A percentile compares a stretch with the other conserved stretches of the same genome.
Conservation (phyloP, 768 basidiomycete species). For the Lepiota venenata region DNA sequence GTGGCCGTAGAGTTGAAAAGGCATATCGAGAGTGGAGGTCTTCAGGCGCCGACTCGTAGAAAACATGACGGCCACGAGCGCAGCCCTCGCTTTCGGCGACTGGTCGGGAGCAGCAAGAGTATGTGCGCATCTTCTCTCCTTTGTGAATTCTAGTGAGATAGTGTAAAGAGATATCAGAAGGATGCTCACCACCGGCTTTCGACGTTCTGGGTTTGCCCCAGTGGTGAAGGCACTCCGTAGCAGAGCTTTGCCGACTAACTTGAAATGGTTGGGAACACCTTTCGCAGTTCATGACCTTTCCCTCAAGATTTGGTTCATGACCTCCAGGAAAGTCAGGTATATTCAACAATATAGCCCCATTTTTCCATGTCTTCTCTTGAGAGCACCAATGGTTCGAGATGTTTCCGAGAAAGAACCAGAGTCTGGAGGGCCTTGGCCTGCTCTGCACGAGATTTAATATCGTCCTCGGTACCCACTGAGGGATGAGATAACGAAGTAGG, state of each 20-base stretch:
- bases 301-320: conserved; percentile 54
- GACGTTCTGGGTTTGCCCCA: conserved; percentile 72
- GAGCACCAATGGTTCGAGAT: conserved; percentile 59
- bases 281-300: conserved; percentile 69
- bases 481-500: conserved; percentile 61
- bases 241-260: conserved; percentile 57
- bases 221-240: conserved; percentile 72
- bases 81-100: conserved; percentile 65
- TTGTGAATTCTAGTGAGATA: conserved; percentile 11
- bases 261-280: conserved; percentile 70
- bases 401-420: conserved; percentile 8
- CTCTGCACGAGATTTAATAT: conserved; percentile 54
- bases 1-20: conserved; percentile 50
- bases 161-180: neutral
- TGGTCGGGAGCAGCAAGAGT: conserved; percentile 75
- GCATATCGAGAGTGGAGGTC: conserved; percentile 72
- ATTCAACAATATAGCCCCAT: conserved; percentile 71
- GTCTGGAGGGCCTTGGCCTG: conserved; percentile 16
- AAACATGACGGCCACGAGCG: conserved; percentile 82
- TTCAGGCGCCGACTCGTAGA: conserved; percentile 69
- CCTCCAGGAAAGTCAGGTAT: conserved; percentile 70
- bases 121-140: conserved; percentile 71
- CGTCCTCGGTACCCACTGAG: conserved; percentile 76
- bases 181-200: conserved; percentile 58
- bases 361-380: conserved; percentile 50